These are phyloP conservation scores for Isatis tinctoria DNA, from an alignment of 345 rosid species.

Conservation along the genomic window DNA sequence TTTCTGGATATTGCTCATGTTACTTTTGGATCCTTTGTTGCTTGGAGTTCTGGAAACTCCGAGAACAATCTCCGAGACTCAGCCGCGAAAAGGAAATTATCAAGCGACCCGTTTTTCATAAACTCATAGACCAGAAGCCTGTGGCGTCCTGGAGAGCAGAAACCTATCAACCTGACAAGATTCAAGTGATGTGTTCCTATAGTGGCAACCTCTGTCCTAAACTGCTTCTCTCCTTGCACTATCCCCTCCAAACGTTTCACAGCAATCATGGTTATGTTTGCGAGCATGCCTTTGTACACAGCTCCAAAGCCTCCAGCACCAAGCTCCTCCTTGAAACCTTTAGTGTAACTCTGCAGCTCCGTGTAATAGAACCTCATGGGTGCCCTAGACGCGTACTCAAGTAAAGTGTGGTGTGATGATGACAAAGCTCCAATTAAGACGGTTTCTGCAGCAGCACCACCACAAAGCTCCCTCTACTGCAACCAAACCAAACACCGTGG, in stretches of 20 bases:
- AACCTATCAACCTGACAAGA: slow-evolving; percentile 56
- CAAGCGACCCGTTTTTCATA: slow-evolving; percentile 55
- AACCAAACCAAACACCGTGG: slow-evolving; percentile 40
- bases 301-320: slow-evolving; percentile 61
- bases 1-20: no score
- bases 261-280: slow-evolving; percentile 38
- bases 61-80: slow-evolving; percentile 32
- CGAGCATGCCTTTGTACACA: slow-evolving; percentile 49
- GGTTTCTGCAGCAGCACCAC: slow-evolving; percentile 56
- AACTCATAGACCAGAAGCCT: slow-evolving; percentile 58
- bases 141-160: slow-evolving; percentile 52
- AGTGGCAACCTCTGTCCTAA: slow-evolving; percentile 52
- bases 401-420: slow-evolving; percentile 50
- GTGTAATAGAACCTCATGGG: slow-evolving; percentile 49
- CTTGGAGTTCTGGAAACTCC: no score
- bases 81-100: slow-evolving; percentile 40
- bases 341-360: slow-evolving; percentile 44
- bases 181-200: slow-evolving; percentile 65
- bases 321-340: slow-evolving; percentile 46
- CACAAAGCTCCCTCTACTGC: slow-evolving; percentile 48
- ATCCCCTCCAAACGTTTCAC: slow-evolving; percentile 53
- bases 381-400: slow-evolving; percentile 66
- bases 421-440: slow-evolving; percentile 41
- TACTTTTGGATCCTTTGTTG: no score
- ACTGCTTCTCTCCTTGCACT: slow-evolving; percentile 50